Evolutionary conservation across 352 stramenopile genomes (phyloP), one percentile per base, ranked within the genome.

Genomic region (Phytopythium helicoides): DNA sequence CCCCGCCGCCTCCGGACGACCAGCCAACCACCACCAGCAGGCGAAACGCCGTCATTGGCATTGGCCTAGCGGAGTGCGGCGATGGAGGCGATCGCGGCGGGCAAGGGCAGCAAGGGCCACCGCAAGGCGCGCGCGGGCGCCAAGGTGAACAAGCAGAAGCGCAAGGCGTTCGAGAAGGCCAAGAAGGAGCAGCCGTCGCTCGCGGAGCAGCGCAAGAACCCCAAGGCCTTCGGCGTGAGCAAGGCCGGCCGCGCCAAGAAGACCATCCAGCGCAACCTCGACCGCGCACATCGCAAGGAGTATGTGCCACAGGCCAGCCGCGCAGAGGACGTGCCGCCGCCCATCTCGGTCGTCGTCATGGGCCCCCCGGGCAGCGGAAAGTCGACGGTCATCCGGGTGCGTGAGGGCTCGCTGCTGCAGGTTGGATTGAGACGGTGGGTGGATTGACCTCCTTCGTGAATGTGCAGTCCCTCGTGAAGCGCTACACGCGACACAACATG

Each of bases 401-500:
- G 45, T 51, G 3, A 0, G 1, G n/a, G 28, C 28, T 33, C 5
- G 28, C 28, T 52, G 45, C n/a, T n/a, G n/a, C n/a, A n/a, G n/a
- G n/a, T n/a, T n/a, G n/a, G n/a, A n/a, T n/a, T n/a, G n/a, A n/a
- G n/a, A n/a, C n/a, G n/a, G n/a, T n/a, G n/a, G n/a, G n/a, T n/a
- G 8, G 9, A 58, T 49, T 55, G 6, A 48, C 8, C n/a, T 40
- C 19, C 5, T 9, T 11, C 8, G 4, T 36, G 15, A 4, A 18
- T 38, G 37, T 42, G 6, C 12, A 51, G 15, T 77, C 93, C 22
- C 73, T 99, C 7, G 97, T 99, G 31, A 99, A 99, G 77, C 81
- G 97, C n/a, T 99, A 99, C 79, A 99, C 97, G 49, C 97, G 96
- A 49, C 94, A 99, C 73, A 99, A 98, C 68, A 78, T 99, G 46